phyloP scores from a whole-genome alignment of 352 stramenopile species.

The Pythium volutum region DNA sequence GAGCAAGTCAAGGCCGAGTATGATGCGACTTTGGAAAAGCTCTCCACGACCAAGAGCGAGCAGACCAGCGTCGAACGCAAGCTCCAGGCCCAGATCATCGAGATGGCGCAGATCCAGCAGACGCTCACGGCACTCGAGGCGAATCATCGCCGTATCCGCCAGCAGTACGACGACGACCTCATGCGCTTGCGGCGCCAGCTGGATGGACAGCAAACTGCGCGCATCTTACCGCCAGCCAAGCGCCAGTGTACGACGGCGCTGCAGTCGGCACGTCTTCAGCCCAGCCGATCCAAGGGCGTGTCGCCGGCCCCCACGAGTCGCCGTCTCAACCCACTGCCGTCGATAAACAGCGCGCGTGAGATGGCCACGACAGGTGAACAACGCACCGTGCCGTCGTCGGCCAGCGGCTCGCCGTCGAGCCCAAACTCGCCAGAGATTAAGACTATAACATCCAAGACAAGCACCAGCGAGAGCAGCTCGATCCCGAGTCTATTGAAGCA shows the following conservation, averaged over 20 bases:
- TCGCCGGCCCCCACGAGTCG: too few species aligned
- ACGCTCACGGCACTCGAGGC: conserved; percentile 78
- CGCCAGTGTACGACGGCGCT: too few species aligned
- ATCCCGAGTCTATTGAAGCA: too few species aligned
- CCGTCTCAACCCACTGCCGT: conserved; percentile 44
- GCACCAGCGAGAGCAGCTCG: conserved; percentile 24
- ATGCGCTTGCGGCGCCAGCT: conserved; percentile 79
- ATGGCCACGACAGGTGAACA: too few species aligned
- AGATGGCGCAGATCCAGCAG: conserved; percentile 89
- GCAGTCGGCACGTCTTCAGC: too few species aligned
- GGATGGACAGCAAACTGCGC: conserved; percentile 41
- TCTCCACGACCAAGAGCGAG: conserved; percentile 87
- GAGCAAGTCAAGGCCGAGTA: conserved; percentile 85
- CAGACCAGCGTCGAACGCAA: conserved; percentile 84
- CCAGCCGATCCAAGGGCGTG: too few species aligned
- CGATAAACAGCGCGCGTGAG: conserved; percentile 45
- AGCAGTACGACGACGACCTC: conserved; percentile 86
- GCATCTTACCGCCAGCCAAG: conserved; percentile 45
- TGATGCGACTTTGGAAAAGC: conserved; percentile 74
- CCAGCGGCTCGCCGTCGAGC: not conserved
- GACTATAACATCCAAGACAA: conserved; percentile 68
- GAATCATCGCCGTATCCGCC: conserved; percentile 76
- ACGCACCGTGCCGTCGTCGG: too few species aligned
- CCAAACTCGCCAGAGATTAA: conserved; percentile 77
- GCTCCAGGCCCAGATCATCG: conserved; percentile 80